A percentile compares a stretch with the other conserved stretches of the same genome.
Conservation (phyloP, 805 yeast genomes). For the Lipomyces chichibuensis region DNA sequence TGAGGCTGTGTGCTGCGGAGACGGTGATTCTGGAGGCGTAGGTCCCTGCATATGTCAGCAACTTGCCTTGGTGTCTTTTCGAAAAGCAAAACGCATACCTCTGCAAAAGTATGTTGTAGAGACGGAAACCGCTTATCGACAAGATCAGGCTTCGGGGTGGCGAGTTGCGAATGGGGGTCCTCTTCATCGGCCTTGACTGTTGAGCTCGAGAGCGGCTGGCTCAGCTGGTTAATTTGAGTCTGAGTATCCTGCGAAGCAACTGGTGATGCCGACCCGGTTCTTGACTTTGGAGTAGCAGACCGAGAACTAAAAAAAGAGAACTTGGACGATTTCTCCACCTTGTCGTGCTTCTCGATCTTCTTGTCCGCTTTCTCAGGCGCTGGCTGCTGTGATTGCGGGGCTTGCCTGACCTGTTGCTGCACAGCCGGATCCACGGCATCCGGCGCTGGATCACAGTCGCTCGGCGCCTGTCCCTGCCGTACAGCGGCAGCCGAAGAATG, state of each 20-base stretch:
- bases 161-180: constrained; percentile 9
- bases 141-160: constrained; percentile 32
- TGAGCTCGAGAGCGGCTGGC: background rate
- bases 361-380: constrained; percentile 4
- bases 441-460: background rate
- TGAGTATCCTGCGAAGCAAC: background rate
- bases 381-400: constrained; percentile 6
- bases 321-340: constrained; percentile 14
- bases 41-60: background rate
- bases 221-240: background rate
- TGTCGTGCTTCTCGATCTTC: constrained; percentile 1
- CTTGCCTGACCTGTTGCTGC: constrained; percentile 9
- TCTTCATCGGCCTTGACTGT: background rate
- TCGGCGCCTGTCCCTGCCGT: background rate
- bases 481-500: constrained; percentile 16
- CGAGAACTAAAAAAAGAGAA: constrained; percentile 25
- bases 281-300: constrained; percentile 20
- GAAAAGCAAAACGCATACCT: constrained; percentile 4
- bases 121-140: constrained; percentile 30
- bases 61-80: background rate
- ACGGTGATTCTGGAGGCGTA: constrained; percentile 13
- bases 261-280: constrained; percentile 19
- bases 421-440: background rate
- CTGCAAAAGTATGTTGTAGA: constrained; percentile 17
- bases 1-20: constrained; percentile 4